Evolutionary conservation across 345 rosid genomes (phyloP), one percentile per base, ranked within the genome.

Genomic region (Limnanthes douglasii): DNA sequence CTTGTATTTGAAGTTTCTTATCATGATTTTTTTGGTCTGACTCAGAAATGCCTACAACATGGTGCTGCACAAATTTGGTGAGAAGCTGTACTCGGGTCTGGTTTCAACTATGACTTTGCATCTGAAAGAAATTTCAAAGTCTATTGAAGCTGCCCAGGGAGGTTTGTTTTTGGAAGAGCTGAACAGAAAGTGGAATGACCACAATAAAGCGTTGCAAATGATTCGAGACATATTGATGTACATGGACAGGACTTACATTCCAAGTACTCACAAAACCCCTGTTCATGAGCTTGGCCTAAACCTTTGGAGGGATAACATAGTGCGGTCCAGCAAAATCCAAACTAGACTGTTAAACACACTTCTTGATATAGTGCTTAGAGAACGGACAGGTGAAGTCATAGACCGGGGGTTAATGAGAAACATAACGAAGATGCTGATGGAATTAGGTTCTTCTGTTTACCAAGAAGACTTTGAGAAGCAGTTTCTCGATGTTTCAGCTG

Each of bases 21-120:
- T n/a, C n/a, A n/a, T n/a, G n/a, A 8, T 17, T 5, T 30, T 30
- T 45, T 37, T 34, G 21, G 39, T 0, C 57, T 41, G 39, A 46
- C 45, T 27, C 64, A 90, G 98, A 70, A 84, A 84, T 47, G 98
- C 98, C 4, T 90, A 90, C 72, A 84, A 84, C 48, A 90, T 90
- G 98, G 98, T 90, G 43, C 81, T 90, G 39, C 94, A 90, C 59
- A 90, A 90, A 67, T 84, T 72, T 37, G 98, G 95, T 4, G 98
- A 90, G 47, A 80, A 66, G 66, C 63, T 90, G 21, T 90, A 84
- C 39, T 52, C 68, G 3, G 98, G 95, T 19, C 60, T 90, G 60
- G 82, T 84, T 11, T 27, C 64, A 4, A 84, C 98, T 16, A 90
- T 90, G 95, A 90, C 95, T 21, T 58, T 65, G 4, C 98, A 84